Conservation (phyloP, 192 early-diverging fungal species). For the Coemansia sp. region DNA sequence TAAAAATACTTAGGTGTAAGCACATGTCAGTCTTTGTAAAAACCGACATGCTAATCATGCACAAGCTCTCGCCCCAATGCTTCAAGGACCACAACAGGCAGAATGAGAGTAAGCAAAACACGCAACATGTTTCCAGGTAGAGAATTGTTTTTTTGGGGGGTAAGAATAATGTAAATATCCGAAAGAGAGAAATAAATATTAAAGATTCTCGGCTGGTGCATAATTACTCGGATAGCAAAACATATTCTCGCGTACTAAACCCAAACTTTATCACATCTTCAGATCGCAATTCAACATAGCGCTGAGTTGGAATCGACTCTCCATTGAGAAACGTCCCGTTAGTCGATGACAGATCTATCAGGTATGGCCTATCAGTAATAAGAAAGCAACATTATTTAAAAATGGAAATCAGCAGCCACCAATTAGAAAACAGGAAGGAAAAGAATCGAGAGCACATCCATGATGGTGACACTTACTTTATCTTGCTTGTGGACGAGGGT, state of each 20-base stretch:
- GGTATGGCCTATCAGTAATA: conserved; percentile 67
- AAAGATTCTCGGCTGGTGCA: neutral
- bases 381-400: neutral
- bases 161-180: neutral
- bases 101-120: neutral
- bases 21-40: neutral
- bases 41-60: neutral
- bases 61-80: neutral
- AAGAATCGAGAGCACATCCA: neutral
- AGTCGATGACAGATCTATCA: conserved; percentile 90
- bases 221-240: conserved; percentile 71
- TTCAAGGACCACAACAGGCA: neutral
- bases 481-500: neutral
- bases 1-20: neutral
- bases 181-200: neutral
- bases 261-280: conserved; percentile 92
- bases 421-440: neutral
- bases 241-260: conserved; percentile 86
- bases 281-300: conserved; percentile 81
- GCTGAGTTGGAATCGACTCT: conserved; percentile 63
- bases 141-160: neutral
- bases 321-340: conserved; percentile 93
- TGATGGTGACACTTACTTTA: conserved; percentile 19
- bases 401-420: neutral
- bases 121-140: neutral